Base-by-base conservation (phyloP, 2,329 filamentous ascomycete species). In the Xenoacremonium recifei region DNA sequence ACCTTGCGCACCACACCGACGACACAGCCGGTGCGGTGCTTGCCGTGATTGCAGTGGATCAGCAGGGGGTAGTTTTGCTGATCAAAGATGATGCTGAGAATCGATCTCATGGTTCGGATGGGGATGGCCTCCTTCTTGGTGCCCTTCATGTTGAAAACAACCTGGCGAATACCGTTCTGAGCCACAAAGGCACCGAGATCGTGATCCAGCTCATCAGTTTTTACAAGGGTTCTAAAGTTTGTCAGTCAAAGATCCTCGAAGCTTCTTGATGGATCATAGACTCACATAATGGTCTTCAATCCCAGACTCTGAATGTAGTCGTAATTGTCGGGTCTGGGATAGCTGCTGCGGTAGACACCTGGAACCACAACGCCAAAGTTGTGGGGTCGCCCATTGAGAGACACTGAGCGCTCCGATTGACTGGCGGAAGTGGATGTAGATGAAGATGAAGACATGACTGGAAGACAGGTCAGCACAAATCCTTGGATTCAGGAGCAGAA, bases 31-130 rank as follows among this genome's bases (percentile, higher is more conserved):
- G 91, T 96, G 44, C 91, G 85, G 61, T 96, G 91, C 77, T 88
- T 93, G 61, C 91, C 91, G 54, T 95, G 91, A 61, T 96, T 96
- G 75, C 91, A 96, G 65, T 96, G 91, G 35, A 96, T 78, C 29
- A 96, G 74, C 10, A 96, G 66, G 0, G 91, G 91, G 51, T 93
- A 83, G 49, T 95, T 89, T 23, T 73, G 67, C 36, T 76, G 76
- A 58, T 95, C 79, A 39, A 92, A 73, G 30, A 92, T 77, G 31
- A 92, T 69, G 11, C 78, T 71, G 18, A 95, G 73, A 34, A 92
- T 89, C 6, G 79, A 70, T 48, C 77, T 75, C 76, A 96, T 89
- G 19, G 82, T 80, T 33, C 72, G 65, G 6, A 80, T 61, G 1
- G 85, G 79, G 25, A 89, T 89, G 7, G 76, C 75, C 40, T 84